Evolutionary conservation across 352 stramenopile genomes (phyloP).

Genomic region (Pythium brachiatum): DNA sequence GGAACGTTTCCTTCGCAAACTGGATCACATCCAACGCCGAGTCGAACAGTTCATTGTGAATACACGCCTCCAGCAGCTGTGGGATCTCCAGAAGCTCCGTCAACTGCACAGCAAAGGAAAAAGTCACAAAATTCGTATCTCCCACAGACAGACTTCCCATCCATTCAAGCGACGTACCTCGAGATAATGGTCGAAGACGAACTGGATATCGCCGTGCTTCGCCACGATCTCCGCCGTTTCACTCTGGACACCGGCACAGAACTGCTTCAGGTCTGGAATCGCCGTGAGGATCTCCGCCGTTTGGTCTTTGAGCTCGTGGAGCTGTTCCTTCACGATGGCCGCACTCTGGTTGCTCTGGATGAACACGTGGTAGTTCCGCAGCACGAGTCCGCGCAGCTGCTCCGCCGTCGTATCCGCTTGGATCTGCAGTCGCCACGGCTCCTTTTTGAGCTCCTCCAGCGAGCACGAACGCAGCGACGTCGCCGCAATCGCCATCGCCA

Average conservation of each 20-base stretch:
- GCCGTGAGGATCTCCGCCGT: slow-evolving; percentile 40
- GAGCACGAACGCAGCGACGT: slow-evolving; percentile 49
- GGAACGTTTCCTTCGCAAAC: slow-evolving; percentile 83
- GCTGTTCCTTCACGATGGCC: slow-evolving; percentile 75
- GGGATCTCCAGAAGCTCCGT: slow-evolving; percentile 98
- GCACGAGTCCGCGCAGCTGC: slow-evolving; percentile 75
- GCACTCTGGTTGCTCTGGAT: slow-evolving; percentile 90
- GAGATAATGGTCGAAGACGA: slow-evolving; percentile 89
- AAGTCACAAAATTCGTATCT: too few species aligned
- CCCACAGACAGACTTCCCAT: too few species aligned
- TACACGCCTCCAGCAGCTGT: slow-evolving; percentile 96
- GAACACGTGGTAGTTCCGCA: slow-evolving; percentile 91
- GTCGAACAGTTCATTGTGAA: slow-evolving; percentile 95
- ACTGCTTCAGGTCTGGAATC: slow-evolving; percentile 58
- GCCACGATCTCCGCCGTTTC: slow-evolving; percentile 54
- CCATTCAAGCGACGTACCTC: slow-evolving; percentile 32
- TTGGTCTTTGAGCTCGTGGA: slow-evolving; percentile 71
- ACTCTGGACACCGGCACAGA: slow-evolving; percentile 50
- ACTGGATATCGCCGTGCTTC: slow-evolving; percentile 83
- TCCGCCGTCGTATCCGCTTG: slow-evolving; percentile 74
- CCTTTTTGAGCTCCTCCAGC: slow-evolving; percentile 83
- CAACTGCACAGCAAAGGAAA: slow-evolving; percentile 49
- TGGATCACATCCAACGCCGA: slow-evolving; percentile 95
- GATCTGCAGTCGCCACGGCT: slow-evolving; percentile 79
- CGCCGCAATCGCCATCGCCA: slow-evolving; percentile 14